Evolutionary conservation across 345 rosid species (phyloP), one percentile per base, ranked within the genome.

Genomic region (Gossypium ekmanianum): DNA sequence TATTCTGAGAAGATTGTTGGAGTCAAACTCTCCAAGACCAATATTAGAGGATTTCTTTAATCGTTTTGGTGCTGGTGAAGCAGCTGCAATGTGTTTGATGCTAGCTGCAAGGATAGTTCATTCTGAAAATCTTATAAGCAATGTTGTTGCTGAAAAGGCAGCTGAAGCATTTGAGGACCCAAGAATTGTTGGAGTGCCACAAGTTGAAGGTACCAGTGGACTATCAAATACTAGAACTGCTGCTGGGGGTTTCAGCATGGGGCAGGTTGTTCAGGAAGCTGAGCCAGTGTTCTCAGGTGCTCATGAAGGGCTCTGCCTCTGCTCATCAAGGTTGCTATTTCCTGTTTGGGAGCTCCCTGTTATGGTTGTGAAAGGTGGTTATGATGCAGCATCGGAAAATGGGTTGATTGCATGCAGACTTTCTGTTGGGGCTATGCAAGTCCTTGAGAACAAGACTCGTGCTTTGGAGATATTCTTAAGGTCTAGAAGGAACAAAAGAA

Each of bases 1-100:
- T 83, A 89, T 95, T 75, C 78, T 95, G 78, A 90, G 97, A 82
- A 90, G 87, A 87, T 86, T 95, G 82, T 81, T 95, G 58, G 98
- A 95, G 81, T 87, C 93, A 76, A 93, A 84, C 76, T 83, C 92
- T 11, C 97, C 97, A 68, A 88, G 97, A 81, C 80, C 96, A 73
- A 85, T 90, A 74, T 76, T 95, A 77, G 98, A 91, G 78, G 99
- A 95, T 73, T 95, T 95, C 78, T 93, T 91, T 79, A 93, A 87
- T 73, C 97, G 98, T 56, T 95, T 88, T 86, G 99, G 99, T 82
- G 91, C 92, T 83, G 92, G 87, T 24, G 99, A 95, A 89, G 98
- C 99, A 73, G 99, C 99, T 85, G 92, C 97, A 41, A 95, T 93
- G 99, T 95, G 97, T 79, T 87, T 95, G 84, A 87, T 95, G 94